phyloP scores from a whole-genome alignment of 83 land plant species.

The Picea abies region DNA sequence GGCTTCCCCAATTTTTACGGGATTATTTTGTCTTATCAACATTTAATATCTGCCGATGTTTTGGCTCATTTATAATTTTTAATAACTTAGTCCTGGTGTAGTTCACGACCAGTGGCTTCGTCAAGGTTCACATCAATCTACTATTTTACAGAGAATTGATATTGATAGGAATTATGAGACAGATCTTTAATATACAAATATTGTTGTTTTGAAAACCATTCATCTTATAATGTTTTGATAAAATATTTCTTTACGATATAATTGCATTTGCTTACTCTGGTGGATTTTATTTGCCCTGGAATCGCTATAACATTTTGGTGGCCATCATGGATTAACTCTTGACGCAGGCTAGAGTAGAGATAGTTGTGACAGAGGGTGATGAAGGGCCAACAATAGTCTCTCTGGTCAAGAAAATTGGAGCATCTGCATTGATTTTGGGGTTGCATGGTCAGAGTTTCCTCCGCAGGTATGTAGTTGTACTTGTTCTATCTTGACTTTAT shows the following conservation, averaged over 20 bases:
- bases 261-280: background rate
- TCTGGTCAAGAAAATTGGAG: conserved; percentile 42
- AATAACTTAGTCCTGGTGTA: too few relatives aligned
- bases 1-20: background rate
- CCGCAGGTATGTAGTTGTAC: conserved; percentile 50
- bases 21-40: background rate
- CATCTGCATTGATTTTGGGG: conserved; percentile 59
- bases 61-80: too few relatives aligned
- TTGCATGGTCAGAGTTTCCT: conserved; percentile 57
- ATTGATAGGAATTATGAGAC: too few relatives aligned
- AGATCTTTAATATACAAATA: background rate
- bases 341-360: conserved; percentile 62
- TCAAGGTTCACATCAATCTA: too few relatives aligned
- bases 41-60: background rate
- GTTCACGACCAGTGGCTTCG: too few relatives aligned
- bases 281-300: background rate
- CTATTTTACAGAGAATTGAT: too few relatives aligned
- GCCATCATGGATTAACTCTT: background rate
- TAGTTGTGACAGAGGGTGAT: conserved; percentile 69
- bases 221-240: background rate
- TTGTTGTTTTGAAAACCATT: background rate
- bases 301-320: background rate
- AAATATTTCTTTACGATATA: background rate
- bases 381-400: conserved; percentile 38
- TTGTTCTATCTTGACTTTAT: background rate